phyloP scores from a whole-genome alignment of 1,284 basidiomycete genomes.

The Ganoderma multipileum region DNA sequence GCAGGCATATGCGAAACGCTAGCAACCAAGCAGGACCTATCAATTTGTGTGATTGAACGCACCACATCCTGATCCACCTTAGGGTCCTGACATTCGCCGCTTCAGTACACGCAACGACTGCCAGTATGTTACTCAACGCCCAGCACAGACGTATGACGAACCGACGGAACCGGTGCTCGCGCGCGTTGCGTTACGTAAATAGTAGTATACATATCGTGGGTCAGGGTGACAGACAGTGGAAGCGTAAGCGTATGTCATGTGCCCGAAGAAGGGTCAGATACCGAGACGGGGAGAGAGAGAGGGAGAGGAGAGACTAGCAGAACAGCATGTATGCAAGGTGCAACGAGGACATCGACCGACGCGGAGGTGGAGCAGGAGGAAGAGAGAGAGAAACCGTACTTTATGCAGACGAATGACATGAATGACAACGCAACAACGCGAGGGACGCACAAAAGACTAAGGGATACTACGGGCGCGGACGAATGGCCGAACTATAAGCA shows the following conservation, averaged over 20 bases:
- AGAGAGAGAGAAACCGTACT: conserved; percentile 28
- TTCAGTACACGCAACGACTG: too few species aligned
- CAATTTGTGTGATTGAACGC: too few species aligned
- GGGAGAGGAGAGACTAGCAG: conserved; percentile 34
- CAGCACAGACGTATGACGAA: background rate
- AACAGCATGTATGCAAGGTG: conserved; percentile 41
- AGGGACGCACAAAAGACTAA: conserved; percentile 22
- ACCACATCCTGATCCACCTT: too few species aligned
- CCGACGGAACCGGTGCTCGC: conserved; percentile 20
- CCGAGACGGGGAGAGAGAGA: background rate
- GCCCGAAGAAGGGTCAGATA: conserved; percentile 19
- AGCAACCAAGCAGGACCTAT: too few species aligned
- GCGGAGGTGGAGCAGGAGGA: conserved; percentile 29
- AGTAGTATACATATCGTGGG: conserved; percentile 39
- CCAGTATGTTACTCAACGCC: background rate
- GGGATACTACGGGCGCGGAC: conserved; percentile 31
- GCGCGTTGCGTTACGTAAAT: conserved; percentile 28
- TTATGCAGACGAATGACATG: conserved; percentile 30
- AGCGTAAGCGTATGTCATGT: conserved; percentile 28
- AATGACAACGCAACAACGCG: conserved; percentile 29
- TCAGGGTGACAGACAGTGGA: conserved; percentile 21
- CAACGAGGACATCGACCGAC: conserved; percentile 32
- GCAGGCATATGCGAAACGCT: too few species aligned
- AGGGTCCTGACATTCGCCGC: too few species aligned
- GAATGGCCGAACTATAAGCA: conserved; percentile 33